phyloP scores from a whole-genome alignment of 176 grass and related monocot species.

The Secale cereale region DNA sequence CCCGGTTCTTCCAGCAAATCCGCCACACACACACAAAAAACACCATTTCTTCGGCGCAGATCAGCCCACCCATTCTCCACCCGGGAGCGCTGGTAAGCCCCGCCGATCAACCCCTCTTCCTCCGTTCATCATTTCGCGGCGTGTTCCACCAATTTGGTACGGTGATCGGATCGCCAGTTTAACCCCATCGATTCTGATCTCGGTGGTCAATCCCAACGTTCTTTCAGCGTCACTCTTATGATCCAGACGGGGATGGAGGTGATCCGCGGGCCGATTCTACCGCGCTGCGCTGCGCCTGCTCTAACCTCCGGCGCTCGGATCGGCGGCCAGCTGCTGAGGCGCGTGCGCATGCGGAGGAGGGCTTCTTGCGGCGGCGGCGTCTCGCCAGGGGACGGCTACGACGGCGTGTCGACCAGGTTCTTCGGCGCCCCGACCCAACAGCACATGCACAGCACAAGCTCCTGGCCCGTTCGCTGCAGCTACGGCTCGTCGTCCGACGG shows the following conservation, averaged over 20 bases:
- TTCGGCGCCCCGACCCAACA: slow-evolving; percentile 14
- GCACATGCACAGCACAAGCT: slow-evolving; percentile 22
- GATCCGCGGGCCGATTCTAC: slow-evolving; percentile 55
- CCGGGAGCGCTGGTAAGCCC: slow-evolving; percentile 24
- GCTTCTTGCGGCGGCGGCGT: slow-evolving; percentile 1
- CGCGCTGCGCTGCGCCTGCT: slow-evolving; percentile 22
- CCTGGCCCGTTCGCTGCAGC: slow-evolving; percentile 47
- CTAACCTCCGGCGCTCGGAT: slow-evolving; percentile 32
- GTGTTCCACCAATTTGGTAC: neutral
- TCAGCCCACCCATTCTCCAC: neutral
- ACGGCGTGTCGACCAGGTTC: slow-evolving; percentile 32
- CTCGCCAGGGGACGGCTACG: slow-evolving; percentile 20
- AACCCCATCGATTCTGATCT: neutral
- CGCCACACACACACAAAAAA: neutral
- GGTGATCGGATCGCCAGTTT: neutral
- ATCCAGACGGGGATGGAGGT: slow-evolving; percentile 44
- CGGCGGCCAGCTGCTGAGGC: slow-evolving; percentile 32
- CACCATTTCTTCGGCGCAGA: neutral
- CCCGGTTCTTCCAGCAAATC: neutral
- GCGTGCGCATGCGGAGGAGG: slow-evolving; percentile 32
- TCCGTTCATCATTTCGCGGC: neutral
- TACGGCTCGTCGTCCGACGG: slow-evolving; percentile 74
- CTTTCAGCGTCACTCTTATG: neutral
- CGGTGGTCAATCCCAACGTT: neutral
- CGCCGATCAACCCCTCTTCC: neutral